These are phyloP conservation scores for Hypoxylon sp. DNA, from an alignment of 2,329 filamentous ascomycete genomes.

Conservation along the genomic window DNA sequence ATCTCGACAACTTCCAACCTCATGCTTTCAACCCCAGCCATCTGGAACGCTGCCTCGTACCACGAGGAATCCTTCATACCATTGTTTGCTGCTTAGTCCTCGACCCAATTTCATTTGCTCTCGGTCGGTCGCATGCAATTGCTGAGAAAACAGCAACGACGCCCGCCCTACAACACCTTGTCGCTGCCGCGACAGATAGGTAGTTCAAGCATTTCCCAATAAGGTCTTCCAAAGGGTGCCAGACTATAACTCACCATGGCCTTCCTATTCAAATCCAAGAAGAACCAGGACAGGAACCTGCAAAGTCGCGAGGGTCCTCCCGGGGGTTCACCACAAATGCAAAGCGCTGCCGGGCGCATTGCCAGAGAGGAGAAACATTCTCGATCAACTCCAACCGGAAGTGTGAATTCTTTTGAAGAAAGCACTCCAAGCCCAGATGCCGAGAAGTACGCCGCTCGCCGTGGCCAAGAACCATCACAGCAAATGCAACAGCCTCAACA, in stretches of 20 bases:
- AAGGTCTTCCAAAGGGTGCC: slow-evolving; percentile 55
- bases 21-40: slow-evolving; percentile 50
- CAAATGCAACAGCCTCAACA: slow-evolving; percentile 49
- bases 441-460: slow-evolving; percentile 69
- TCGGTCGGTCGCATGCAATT: slow-evolving; percentile 27
- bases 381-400: slow-evolving; percentile 82
- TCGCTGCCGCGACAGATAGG: slow-evolving; percentile 33
- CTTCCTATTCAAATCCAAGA: slow-evolving; percentile 88
- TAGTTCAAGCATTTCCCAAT: slow-evolving; percentile 43
- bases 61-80: slow-evolving; percentile 37
- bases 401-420: slow-evolving; percentile 79
- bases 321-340: slow-evolving; percentile 64
- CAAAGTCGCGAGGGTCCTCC: slow-evolving; percentile 68
- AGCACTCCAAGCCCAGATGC: slow-evolving; percentile 73
- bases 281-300: slow-evolving; percentile 75
- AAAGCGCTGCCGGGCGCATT: slow-evolving; percentile 64
- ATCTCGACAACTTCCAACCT: slow-evolving; percentile 47
- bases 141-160: slow-evolving; percentile 17
- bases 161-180: slow-evolving; percentile 26
- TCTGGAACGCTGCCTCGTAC: slow-evolving; percentile 41
- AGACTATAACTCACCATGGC: slow-evolving; percentile 72
- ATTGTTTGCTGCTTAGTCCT: slow-evolving; percentile 29
- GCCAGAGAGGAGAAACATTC: slow-evolving; percentile 70
- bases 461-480: slow-evolving; percentile 67
- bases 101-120: slow-evolving; percentile 22